Percentiles rank a stretch among this genome's conserved stretches.
Conservation (phyloP, 139 green algal species). For the Closterium sp. region DNA sequence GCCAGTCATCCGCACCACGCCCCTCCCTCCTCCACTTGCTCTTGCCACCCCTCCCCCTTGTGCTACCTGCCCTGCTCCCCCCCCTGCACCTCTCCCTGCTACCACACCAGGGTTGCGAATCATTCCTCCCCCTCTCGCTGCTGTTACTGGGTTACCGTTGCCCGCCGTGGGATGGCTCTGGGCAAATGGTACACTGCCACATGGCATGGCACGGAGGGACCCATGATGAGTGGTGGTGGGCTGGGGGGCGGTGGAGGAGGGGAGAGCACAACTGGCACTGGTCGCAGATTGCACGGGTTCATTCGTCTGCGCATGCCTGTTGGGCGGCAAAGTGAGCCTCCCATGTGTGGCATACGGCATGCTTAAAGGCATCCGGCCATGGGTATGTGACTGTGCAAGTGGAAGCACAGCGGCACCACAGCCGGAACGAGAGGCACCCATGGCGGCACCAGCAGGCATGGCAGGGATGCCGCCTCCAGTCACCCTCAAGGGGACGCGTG, state of each 20-base stretch:
- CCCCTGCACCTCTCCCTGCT: neutral
- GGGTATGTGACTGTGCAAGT: no score
- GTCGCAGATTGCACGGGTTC: neutral
- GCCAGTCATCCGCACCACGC: neutral
- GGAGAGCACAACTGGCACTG: neutral
- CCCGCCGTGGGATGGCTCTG: no score
- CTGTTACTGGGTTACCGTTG: neutral
- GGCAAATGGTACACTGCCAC: no score
- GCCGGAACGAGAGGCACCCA: no score
- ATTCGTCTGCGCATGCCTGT: neutral
- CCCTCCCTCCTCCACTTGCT: slow-evolving; percentile 1
- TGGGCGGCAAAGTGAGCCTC: neutral
- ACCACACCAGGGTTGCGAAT: neutral
- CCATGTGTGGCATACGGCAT: neutral
- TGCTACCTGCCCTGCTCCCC: slow-evolving; percentile 22
- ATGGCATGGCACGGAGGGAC: no score
- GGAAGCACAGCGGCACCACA: no score
- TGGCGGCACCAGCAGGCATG: no score
- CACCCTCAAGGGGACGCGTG: no score
- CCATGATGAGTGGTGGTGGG: no score
- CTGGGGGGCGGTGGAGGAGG: no score
- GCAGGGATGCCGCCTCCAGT: no score
- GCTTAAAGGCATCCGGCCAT: neutral
- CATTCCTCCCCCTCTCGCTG: neutral
- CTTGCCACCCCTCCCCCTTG: slow-evolving; percentile 28